phyloP scores from a whole-genome alignment of 2,329 filamentous ascomycete species.

The Scedosporium minutisporum region DNA sequence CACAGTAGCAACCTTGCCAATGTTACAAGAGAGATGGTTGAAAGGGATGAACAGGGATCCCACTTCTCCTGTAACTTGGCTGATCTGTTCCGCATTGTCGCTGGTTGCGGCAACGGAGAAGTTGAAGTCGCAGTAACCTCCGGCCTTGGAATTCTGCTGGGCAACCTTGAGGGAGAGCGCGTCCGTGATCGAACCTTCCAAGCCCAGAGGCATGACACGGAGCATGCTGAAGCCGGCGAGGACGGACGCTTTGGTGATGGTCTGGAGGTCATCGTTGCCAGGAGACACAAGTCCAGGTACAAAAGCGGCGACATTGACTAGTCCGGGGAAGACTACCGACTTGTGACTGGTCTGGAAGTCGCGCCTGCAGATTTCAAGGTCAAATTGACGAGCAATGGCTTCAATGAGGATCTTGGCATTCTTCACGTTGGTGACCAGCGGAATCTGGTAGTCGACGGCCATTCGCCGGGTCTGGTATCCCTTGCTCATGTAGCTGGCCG shows the following conservation, averaged over 20 bases:
- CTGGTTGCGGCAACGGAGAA: slow-evolving; percentile 67
- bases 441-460: slow-evolving; percentile 96
- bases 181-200: slow-evolving; percentile 65
- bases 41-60: slow-evolving; percentile 77
- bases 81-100: slow-evolving; percentile 65
- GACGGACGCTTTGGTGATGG: slow-evolving; percentile 63
- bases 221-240: slow-evolving; percentile 73
- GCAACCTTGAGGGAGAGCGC: slow-evolving; percentile 60
- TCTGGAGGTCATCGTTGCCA: slow-evolving; percentile 57
- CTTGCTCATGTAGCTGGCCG: slow-evolving; percentile 97
- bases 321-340: slow-evolving; percentile 61
- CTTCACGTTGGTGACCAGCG: slow-evolving; percentile 96
- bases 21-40: slow-evolving; percentile 72
- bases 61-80: slow-evolving; percentile 61
- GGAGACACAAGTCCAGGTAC: slow-evolving; percentile 61
- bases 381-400: slow-evolving; percentile 81
- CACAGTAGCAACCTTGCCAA: slow-evolving; percentile 72
- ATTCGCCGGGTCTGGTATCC: slow-evolving; percentile 94
- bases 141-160: slow-evolving; percentile 59
- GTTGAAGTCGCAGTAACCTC: slow-evolving; percentile 69
- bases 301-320: slow-evolving; percentile 73
- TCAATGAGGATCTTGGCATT: slow-evolving; percentile 97
- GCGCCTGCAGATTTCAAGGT: slow-evolving; percentile 69
- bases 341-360: slow-evolving; percentile 89
- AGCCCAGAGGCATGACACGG: slow-evolving; percentile 65